phyloP scores from a whole-genome alignment of 2,329 filamentous ascomycete species.

The Hypoxylon sp. region DNA sequence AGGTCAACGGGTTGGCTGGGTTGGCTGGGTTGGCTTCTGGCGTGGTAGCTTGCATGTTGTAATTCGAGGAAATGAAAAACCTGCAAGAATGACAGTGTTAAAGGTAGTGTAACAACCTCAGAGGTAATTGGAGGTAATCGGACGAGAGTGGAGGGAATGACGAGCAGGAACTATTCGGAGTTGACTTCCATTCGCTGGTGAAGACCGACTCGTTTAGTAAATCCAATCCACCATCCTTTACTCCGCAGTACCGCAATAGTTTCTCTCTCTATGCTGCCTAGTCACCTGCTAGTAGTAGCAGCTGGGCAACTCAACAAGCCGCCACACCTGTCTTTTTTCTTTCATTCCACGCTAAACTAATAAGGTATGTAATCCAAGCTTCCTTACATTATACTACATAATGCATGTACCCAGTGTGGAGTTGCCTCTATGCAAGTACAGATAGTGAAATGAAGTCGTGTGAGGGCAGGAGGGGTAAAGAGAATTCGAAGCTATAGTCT shows the following conservation, averaged over 20 bases:
- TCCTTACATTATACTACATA: slow-evolving; percentile 20
- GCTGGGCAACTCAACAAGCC: slow-evolving; percentile 16
- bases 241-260: slow-evolving; percentile 30
- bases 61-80: slow-evolving; percentile 27
- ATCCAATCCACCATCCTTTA: slow-evolving; percentile 27
- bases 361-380: slow-evolving; percentile 21
- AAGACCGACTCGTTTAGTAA: slow-evolving; percentile 39
- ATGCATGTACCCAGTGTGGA: slow-evolving; percentile 21
- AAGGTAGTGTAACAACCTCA: slow-evolving; percentile 31
- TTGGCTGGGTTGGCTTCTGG: slow-evolving; percentile 18
- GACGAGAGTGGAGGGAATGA: slow-evolving; percentile 41
- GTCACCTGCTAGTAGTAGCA: slow-evolving; percentile 36
- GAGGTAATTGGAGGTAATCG: slow-evolving; percentile 36
- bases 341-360: slow-evolving; percentile 24
- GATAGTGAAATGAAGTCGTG: slow-evolving; percentile 35
- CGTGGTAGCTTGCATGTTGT: slow-evolving; percentile 41
- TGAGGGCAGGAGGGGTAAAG: slow-evolving; percentile 42
- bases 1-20: slow-evolving; percentile 22
- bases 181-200: slow-evolving; percentile 46
- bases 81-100: slow-evolving; percentile 33
- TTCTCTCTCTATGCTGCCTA: not conserved
- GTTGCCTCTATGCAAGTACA: slow-evolving; percentile 33
- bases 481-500: slow-evolving; percentile 30
- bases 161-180: slow-evolving; percentile 40
- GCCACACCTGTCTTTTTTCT: slow-evolving; percentile 16